Evolutionary conservation across 1,139 yeast species (phyloP).

Genomic region (Geotrichum cucujoidarum): DNA sequence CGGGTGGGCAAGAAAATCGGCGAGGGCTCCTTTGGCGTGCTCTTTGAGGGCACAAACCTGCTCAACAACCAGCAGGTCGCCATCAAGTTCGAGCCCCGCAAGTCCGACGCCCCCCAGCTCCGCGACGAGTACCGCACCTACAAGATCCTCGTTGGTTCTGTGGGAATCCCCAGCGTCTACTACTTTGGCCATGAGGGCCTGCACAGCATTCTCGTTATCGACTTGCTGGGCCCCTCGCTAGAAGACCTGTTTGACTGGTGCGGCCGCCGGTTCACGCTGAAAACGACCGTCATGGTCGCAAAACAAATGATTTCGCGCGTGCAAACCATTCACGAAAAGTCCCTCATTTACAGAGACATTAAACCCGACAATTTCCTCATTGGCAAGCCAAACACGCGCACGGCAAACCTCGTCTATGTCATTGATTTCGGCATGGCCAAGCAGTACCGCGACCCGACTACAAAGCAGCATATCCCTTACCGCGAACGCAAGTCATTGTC

Average conservation of each 20-base stretch:
- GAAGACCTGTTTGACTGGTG: constrained; percentile 99
- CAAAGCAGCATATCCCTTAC: constrained; percentile 93
- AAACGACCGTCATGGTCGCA: constrained; percentile 87
- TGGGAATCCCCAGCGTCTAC: constrained; percentile 90
- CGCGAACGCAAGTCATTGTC: constrained; percentile 89
- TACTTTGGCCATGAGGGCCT: constrained; percentile 97
- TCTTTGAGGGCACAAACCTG: constrained; percentile 89
- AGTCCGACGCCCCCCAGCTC: constrained; percentile 95
- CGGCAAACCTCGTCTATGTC: constrained; percentile 49
- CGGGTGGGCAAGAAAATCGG: constrained; percentile 96
- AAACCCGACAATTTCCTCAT: constrained; percentile 93
- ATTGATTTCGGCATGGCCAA: constrained; percentile 95
- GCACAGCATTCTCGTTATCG: constrained; percentile 89
- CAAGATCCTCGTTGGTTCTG: constrained; percentile 72
- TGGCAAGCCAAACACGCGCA: constrained; percentile 53
- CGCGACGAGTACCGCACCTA: constrained; percentile 94
- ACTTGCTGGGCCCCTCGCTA: constrained; percentile 87
- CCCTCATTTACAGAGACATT: constrained; percentile 87
- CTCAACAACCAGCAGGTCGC: constrained; percentile 76
- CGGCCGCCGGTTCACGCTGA: constrained; percentile 79
- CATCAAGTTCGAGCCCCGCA: constrained; percentile 77
- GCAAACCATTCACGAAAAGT: constrained; percentile 83
- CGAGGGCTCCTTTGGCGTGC: constrained; percentile 96
- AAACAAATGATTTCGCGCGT: constrained; percentile 87
- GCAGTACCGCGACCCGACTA: constrained; percentile 91